Percentiles rank a stretch among this genome's conserved stretches.
Conservation (phyloP, 2,329 filamentous ascomycete species). For the Penicillium sp. region DNA sequence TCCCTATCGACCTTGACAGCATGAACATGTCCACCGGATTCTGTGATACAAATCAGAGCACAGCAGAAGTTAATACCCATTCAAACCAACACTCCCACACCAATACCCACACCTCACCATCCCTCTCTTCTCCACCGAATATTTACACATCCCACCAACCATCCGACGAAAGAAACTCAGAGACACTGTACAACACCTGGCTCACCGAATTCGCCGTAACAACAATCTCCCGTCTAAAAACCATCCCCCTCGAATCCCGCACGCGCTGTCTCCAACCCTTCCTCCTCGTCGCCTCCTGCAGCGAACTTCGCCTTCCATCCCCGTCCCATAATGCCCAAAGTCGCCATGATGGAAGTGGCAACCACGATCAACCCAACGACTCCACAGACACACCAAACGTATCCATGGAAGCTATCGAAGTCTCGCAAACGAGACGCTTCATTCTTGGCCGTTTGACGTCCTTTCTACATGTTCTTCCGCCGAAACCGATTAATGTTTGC, state of each 20-base stretch:
- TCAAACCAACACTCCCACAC: background rate
- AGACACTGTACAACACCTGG: conserved; percentile 37
- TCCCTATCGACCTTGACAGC: conserved; percentile 23
- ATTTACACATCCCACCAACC: conserved; percentile 16
- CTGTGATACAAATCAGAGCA: conserved; percentile 1
- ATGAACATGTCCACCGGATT: conserved; percentile 23
- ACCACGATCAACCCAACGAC: conserved; percentile 9
- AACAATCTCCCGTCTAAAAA: conserved; percentile 50
- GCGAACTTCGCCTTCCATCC: conserved; percentile 50
- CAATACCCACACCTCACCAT: background rate
- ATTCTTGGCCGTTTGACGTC: conserved; percentile 51
- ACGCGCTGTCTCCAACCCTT: conserved; percentile 56
- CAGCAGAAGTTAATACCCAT: background rate
- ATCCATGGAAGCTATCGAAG: conserved; percentile 44
- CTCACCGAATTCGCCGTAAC: conserved; percentile 53
- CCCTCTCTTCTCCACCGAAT: conserved; percentile 3
- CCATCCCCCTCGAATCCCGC: conserved; percentile 52
- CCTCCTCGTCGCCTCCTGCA: conserved; percentile 51
- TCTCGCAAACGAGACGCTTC: conserved; percentile 50
- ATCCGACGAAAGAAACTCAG: conserved; percentile 3
- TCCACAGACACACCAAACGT: conserved; percentile 21
- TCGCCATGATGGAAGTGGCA: background rate
- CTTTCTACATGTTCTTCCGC: conserved; percentile 48
- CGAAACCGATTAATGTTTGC: conserved; percentile 52
- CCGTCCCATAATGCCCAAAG: conserved; percentile 17